These are phyloP conservation scores for Orobanche coerulescens DNA, from an alignment of 257 asterid species.

Conservation along the genomic window DNA sequence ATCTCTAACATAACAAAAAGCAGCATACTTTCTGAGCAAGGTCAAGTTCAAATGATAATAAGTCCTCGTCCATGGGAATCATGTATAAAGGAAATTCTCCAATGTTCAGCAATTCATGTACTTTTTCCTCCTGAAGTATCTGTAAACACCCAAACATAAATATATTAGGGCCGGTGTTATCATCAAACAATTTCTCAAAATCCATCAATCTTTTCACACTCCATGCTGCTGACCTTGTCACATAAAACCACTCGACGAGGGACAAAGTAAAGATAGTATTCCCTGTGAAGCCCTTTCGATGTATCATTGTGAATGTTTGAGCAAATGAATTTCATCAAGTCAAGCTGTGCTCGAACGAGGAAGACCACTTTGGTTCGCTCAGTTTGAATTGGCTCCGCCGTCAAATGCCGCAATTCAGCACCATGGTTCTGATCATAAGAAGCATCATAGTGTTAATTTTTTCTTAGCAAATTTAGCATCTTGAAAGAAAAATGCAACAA, in stretches of 20 bases:
- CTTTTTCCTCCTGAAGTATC: conserved; percentile 94
- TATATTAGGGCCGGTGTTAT: background rate
- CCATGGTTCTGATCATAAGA: conserved; percentile 69
- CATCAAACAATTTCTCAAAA: conserved; percentile 6
- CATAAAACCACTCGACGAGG: conserved; percentile 91
- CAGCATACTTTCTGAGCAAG: conserved; percentile 69
- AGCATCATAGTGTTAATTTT: background rate
- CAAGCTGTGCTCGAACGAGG: conserved; percentile 75
- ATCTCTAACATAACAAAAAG: conserved; percentile 5
- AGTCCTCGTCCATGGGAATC: conserved; percentile 88
- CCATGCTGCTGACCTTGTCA: conserved; percentile 60
- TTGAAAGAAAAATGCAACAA: background rate
- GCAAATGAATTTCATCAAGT: conserved; percentile 71
- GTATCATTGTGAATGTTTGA: conserved; percentile 69
- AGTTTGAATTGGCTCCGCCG: conserved; percentile 77
- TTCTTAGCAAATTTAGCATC: background rate
- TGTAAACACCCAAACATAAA: conserved; percentile 23
- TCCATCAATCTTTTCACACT: background rate
- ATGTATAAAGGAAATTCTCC: conserved; percentile 85
- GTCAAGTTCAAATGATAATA: conserved; percentile 88
- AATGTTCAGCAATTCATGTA: conserved; percentile 61
- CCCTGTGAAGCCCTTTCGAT: conserved; percentile 81
- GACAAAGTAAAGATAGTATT: conserved; percentile 83
- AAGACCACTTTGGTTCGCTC: conserved; percentile 78
- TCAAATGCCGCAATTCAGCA: conserved; percentile 76